phyloP scores from a whole-genome alignment of 768 basidiomycete species.

The Lactarius sanguifluus region DNA sequence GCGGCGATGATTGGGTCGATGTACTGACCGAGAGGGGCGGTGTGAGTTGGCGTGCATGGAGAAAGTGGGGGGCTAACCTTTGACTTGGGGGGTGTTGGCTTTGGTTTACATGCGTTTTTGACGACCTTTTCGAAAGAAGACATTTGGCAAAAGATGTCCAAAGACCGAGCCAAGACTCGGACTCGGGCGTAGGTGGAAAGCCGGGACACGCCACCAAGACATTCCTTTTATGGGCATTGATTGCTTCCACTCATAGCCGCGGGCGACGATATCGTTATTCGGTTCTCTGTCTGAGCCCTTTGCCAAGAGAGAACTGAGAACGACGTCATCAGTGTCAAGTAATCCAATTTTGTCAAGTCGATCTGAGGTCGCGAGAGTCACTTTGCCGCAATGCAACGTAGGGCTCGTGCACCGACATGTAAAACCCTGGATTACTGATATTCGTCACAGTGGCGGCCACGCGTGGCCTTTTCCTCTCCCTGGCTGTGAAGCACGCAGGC shows the following conservation, averaged over 20 bases:
- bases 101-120: slow-evolving; percentile 96
- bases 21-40: slow-evolving; percentile 55
- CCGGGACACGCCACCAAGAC: not conserved
- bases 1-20: slow-evolving; percentile 94
- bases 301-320: too few species aligned
- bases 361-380: too few species aligned
- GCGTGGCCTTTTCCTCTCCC: not conserved
- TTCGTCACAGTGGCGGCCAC: not conserved
- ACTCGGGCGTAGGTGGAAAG: slow-evolving; percentile 34
- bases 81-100: slow-evolving; percentile 91
- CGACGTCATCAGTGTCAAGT: too few species aligned
- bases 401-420: too few species aligned
- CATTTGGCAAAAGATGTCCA: slow-evolving; percentile 39
- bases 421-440: too few species aligned
- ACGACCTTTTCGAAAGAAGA: slow-evolving; percentile 89
- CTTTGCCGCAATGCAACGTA: too few species aligned
- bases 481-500: not conserved
- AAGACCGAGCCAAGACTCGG: not conserved
- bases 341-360: too few species aligned
- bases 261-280: too few species aligned
- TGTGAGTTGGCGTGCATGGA: not conserved
- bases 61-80: slow-evolving; percentile 56
- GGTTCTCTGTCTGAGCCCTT: too few species aligned
- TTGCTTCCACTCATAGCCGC: too few species aligned
- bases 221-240: not conserved